Percentiles rank a stretch among this genome's conserved stretches.
Evolutionary conservation across 208 protist species (phyloP).

Genomic region (Leptomonas pyrrhocoris): DNA sequence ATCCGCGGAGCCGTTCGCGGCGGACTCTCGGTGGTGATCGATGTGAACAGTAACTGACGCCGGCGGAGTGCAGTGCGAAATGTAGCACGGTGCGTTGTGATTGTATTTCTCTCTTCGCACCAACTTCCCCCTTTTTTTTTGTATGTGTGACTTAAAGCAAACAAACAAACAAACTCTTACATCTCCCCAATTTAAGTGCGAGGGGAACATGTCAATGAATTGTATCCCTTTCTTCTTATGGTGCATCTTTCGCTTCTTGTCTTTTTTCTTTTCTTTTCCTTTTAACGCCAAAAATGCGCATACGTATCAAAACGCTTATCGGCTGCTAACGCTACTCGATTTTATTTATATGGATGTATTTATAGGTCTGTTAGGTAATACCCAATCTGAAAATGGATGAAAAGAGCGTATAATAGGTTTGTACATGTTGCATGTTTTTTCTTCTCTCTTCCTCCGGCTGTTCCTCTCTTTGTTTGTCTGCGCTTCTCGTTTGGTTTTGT

Average conservation of each 20-base stretch:
- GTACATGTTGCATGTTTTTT: neutral
- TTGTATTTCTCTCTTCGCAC: neutral
- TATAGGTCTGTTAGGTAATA: slow-evolving; percentile 1
- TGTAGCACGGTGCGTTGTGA: neutral
- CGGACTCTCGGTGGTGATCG: no score
- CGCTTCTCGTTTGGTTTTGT: no score
- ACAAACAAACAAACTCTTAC: no score
- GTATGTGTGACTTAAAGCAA: no score
- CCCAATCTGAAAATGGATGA: no score
- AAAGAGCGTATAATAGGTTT: no score
- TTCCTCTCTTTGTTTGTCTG: neutral
- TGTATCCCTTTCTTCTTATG: no score
- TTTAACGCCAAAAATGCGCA: neutral
- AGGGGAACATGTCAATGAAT: no score
- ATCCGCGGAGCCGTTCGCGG: neutral
- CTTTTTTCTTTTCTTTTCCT: neutral
- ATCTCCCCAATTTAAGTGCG: neutral
- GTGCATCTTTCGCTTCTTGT: neutral
- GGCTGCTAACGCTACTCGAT: neutral
- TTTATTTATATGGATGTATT: slow-evolving; percentile 1
- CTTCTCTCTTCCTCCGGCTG: neutral
- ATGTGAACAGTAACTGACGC: neutral
- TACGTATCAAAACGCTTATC: neutral
- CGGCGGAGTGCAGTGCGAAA: neutral
- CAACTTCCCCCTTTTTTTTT: neutral